These are phyloP conservation scores for Claviceps purpurea DNA, from an alignment of 2,329 filamentous ascomycete species.

Conservation along the genomic window DNA sequence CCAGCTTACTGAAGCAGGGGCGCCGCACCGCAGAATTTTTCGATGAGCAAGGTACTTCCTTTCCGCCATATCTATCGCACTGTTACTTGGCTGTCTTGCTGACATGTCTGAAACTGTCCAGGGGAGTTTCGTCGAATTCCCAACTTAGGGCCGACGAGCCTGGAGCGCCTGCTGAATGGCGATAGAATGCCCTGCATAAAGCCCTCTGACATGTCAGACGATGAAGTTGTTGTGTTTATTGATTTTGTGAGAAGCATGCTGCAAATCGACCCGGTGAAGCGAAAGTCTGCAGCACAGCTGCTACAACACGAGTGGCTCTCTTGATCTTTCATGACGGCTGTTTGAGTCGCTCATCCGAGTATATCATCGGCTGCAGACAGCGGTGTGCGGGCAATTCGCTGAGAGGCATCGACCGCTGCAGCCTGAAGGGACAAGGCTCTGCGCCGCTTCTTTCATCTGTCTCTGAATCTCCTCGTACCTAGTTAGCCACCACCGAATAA, in stretches of 20 bases:
- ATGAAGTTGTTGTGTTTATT: not conserved
- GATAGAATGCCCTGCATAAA: not conserved
- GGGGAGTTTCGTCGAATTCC: not conserved
- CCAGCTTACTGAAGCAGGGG: not conserved
- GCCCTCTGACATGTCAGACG: not conserved
- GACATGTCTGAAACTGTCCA: not conserved
- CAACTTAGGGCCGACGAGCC: not conserved
- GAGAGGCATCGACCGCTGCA: too few relatives aligned
- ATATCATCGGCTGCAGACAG: too few relatives aligned
- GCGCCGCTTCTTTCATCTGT: too few relatives aligned
- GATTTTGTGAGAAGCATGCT: conserved; percentile 1
- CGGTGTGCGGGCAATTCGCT: too few relatives aligned
- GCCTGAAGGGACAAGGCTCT: too few relatives aligned
- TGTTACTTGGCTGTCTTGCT: not conserved
- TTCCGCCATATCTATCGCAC: not conserved
- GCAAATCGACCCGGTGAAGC: conserved; percentile 1
- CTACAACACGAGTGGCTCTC: not conserved
- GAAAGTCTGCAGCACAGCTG: not conserved
- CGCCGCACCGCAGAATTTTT: not conserved
- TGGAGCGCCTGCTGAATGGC: conserved; percentile 1
- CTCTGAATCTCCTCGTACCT: too few relatives aligned
- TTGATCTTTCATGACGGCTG: too few relatives aligned
- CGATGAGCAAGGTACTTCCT: not conserved
- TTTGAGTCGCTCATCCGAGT: too few relatives aligned
- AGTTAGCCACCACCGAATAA: too few relatives aligned